Evolutionary conservation across 192 early-diverging fungal genomes (phyloP), one percentile per base, ranked within the genome.

Genomic region (Geosiphon pyriformis): DNA sequence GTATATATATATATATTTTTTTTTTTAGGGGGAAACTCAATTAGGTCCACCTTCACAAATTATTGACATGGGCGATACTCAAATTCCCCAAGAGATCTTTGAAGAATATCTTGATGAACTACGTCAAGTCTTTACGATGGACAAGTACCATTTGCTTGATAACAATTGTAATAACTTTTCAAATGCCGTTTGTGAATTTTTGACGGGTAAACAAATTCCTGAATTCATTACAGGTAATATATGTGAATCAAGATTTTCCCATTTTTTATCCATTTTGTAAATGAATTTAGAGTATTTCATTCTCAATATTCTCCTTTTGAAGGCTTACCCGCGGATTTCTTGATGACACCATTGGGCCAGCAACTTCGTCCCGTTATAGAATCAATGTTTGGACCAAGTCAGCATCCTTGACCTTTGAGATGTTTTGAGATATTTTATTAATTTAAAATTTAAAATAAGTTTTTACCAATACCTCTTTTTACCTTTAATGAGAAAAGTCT

Each of bases 161-260:
- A 88, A 90, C 73, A 95, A 95, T 74, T 95, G 93, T 82, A 95
- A 89, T 68, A 84, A 74, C 17, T 91, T 93, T 56, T 80, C 85
- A 10, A 84, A 88, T 57, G 87, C 90, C 56, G 72, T 92, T 0
- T 91, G 90, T 68, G 80, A 90, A 53, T 93, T 94, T 65, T 78
- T 95, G 32, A 86, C 87, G 0, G 93, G 91, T 23, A 72, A 74
- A 61, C 66, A 71, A 2, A 95, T 95, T 63, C 93, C 93, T 2
- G 50, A 58, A 23, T 78, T 88, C 46, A 95, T 95, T 33, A 89
- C 82, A 10, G 82, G 63, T 65, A 35, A 65, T 29, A 53, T 33
- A 51, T 6, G 7, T 42, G 37, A n/a, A n/a, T n/a, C n/a, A n/a
- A n/a, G n/a, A n/a, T n/a, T n/a, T n/a, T n/a, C n/a, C n/a, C n/a